phyloP scores from a whole-genome alignment of 139 green algal species.

The Penium margaritaceum region DNA sequence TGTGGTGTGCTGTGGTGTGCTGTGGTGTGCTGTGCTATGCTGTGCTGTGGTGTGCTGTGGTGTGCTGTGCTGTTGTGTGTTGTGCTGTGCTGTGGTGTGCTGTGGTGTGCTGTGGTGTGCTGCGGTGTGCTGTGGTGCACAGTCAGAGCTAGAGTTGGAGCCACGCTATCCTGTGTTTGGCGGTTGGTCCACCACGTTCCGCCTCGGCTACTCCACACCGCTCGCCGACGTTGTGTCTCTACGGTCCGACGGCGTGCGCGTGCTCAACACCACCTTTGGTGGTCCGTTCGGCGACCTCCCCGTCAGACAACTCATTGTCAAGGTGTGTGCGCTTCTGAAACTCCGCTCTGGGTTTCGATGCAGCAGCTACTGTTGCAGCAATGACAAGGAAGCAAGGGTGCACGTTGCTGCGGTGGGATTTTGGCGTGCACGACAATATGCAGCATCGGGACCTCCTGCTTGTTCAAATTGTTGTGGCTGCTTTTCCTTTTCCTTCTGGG shows the following conservation, averaged over 20 bases:
- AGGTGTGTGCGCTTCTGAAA: too few relatives aligned
- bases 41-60: slow-evolving; percentile 64
- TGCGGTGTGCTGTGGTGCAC: not conserved
- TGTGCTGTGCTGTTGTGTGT: slow-evolving; percentile 14
- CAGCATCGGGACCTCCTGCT: too few relatives aligned
- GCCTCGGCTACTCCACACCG: slow-evolving; percentile 67
- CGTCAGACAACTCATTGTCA: slow-evolving; percentile 48
- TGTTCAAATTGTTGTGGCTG: too few relatives aligned
- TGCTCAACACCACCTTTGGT: slow-evolving; percentile 39
- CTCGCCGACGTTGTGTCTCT: slow-evolving; percentile 47
- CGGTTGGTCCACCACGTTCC: slow-evolving; percentile 68
- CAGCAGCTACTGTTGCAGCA: too few relatives aligned
- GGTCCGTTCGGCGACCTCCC: slow-evolving; percentile 46
- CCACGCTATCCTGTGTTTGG: slow-evolving; percentile 79
- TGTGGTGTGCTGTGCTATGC: slow-evolving; percentile 53
- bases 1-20: too few relatives aligned
- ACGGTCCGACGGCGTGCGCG: not conserved
- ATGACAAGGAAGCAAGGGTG: too few relatives aligned
- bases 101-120: not conserved
- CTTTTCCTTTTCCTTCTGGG: too few relatives aligned
- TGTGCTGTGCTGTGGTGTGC: not conserved
- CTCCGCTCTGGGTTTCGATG: too few relatives aligned
- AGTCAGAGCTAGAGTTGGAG: slow-evolving; percentile 53
- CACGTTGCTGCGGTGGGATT: too few relatives aligned
- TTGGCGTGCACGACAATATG: too few relatives aligned